phyloP scores from a whole-genome alignment of 371 early-diverging fungal genomes.

The Chytridiales sp. region DNA sequence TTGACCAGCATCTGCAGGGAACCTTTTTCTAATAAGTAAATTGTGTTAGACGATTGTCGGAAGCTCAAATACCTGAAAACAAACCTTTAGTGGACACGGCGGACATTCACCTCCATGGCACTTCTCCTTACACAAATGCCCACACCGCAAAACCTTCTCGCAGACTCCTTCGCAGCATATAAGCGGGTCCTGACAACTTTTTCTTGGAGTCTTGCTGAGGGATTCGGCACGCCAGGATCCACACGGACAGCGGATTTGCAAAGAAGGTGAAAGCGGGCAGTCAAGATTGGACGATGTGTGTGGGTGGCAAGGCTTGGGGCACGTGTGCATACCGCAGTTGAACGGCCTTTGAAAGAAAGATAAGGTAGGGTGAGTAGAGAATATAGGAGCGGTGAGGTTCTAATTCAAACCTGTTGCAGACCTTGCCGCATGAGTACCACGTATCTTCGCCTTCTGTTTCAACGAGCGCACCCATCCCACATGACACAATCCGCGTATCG shows the following conservation, averaged over 20 bases:
- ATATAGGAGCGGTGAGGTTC: too few relatives aligned
- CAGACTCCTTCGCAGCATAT: slow-evolving; percentile 11
- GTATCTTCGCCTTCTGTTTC: too few relatives aligned
- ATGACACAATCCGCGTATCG: not conserved
- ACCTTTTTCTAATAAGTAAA: too few relatives aligned
- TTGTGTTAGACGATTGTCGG: too few relatives aligned
- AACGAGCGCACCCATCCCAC: too few relatives aligned
- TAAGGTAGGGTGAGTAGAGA: too few relatives aligned
- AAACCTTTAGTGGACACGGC: slow-evolving; percentile 8
- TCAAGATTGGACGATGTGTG: slow-evolving; percentile 5
- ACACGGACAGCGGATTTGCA: too few relatives aligned
- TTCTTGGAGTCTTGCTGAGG: not conserved
- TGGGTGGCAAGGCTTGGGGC: slow-evolving; percentile 9
- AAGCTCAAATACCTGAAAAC: too few relatives aligned
- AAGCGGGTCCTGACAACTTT: slow-evolving; percentile 11
- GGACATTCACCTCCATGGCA: slow-evolving; percentile 7
- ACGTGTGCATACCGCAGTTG: slow-evolving; percentile 13
- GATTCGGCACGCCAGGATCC: too few relatives aligned
- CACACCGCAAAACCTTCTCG: slow-evolving; percentile 11
- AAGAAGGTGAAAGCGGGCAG: too few relatives aligned
- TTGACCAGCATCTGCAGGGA: slow-evolving; percentile 5
- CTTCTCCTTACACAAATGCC: slow-evolving; percentile 4
- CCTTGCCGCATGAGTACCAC: slow-evolving; percentile 3
- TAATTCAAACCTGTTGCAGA: slow-evolving; percentile 14
- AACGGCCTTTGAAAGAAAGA: too few relatives aligned